phyloP scores from a whole-genome alignment of 1,284 basidiomycete species.

The Rhodotorula sp. region DNA sequence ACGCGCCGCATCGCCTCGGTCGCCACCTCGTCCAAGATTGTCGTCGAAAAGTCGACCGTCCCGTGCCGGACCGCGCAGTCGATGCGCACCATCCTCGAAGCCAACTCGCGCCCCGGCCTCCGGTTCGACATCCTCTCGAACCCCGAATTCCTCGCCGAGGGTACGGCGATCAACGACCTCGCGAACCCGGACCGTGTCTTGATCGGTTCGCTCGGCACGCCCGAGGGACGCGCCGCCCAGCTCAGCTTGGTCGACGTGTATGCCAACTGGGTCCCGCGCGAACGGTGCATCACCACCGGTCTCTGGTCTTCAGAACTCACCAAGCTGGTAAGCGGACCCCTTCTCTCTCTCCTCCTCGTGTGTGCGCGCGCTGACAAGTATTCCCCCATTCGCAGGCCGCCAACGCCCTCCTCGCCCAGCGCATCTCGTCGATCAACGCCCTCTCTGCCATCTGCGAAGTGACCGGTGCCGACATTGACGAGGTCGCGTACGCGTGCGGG shows the following conservation, averaged over 20 bases:
- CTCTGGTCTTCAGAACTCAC: slow-evolving; percentile 98
- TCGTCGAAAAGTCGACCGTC: slow-evolving; percentile 99
- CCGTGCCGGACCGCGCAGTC: slow-evolving; percentile 97
- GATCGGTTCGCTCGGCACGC: slow-evolving; percentile 89
- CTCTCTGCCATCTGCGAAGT: slow-evolving; percentile 98
- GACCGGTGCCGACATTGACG: slow-evolving; percentile 98
- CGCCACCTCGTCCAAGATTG: slow-evolving; percentile 89
- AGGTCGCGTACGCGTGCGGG: slow-evolving; percentile 92
- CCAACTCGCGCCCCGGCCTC: slow-evolving; percentile 88
- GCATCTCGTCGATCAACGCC: slow-evolving; percentile 97
- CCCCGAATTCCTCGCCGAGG: slow-evolving; percentile 98
- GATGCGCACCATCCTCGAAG: slow-evolving; percentile 98
- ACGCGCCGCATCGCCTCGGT: slow-evolving; percentile 93
- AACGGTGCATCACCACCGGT: slow-evolving; percentile 87
- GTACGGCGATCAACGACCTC: slow-evolving; percentile 89
- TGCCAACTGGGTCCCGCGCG: slow-evolving; percentile 87
- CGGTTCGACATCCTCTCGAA: slow-evolving; percentile 98
- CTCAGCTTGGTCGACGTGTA: slow-evolving; percentile 76
- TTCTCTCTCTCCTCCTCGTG: too few relatives aligned
- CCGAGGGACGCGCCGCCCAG: slow-evolving; percentile 79
- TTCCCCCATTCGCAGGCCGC: slow-evolving; percentile 62
- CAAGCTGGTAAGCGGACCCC: slow-evolving; percentile 62
- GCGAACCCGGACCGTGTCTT: slow-evolving; percentile 90
- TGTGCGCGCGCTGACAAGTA: background rate
- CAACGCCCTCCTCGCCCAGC: slow-evolving; percentile 93